Percentiles rank a stretch among this genome's conserved stretches.
Conservation (phyloP, 2,329 filamentous ascomycete species). For the Fusarium robinianum region DNA sequence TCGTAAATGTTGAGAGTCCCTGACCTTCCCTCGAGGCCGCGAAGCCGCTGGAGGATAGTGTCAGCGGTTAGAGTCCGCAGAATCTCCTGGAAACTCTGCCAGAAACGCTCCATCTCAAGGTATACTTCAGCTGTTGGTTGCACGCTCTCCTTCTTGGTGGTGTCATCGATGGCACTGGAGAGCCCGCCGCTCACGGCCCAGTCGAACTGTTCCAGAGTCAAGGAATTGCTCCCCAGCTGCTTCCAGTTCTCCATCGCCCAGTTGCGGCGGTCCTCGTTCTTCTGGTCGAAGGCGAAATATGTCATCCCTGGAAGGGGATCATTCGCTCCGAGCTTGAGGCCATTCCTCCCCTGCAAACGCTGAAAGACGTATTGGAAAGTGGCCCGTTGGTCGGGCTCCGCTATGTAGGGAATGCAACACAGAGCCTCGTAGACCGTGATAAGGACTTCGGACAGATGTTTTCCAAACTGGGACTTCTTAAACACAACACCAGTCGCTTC, state of each 20-base stretch:
- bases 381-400: constrained; percentile 52
- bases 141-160: constrained; percentile 53
- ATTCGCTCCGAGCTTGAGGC: constrained; percentile 74
- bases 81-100: constrained; percentile 76
- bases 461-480: constrained; percentile 52
- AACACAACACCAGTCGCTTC: constrained; percentile 53
- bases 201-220: constrained; percentile 78
- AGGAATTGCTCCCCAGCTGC: constrained; percentile 58
- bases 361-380: constrained; percentile 84
- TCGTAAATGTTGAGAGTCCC: constrained; percentile 66
- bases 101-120: constrained; percentile 69
- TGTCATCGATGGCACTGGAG: constrained; percentile 65
- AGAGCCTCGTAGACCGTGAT: constrained; percentile 86
- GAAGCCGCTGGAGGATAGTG: constrained; percentile 76
- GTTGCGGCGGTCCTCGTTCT: constrained; percentile 59
- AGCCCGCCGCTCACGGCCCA: constrained; percentile 82
- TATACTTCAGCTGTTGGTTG: constrained; percentile 42
- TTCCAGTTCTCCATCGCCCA: constrained; percentile 49
- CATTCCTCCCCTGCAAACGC: constrained; percentile 71
- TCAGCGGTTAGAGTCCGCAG: constrained; percentile 73
- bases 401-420: constrained; percentile 80
- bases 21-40: constrained; percentile 73
- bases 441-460: constrained; percentile 62
- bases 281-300: constrained; percentile 72
- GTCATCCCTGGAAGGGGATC: constrained; percentile 81